Conservation (phyloP, 2,329 filamentous ascomycete genomes). For the Aspergillus tubingensis region DNA sequence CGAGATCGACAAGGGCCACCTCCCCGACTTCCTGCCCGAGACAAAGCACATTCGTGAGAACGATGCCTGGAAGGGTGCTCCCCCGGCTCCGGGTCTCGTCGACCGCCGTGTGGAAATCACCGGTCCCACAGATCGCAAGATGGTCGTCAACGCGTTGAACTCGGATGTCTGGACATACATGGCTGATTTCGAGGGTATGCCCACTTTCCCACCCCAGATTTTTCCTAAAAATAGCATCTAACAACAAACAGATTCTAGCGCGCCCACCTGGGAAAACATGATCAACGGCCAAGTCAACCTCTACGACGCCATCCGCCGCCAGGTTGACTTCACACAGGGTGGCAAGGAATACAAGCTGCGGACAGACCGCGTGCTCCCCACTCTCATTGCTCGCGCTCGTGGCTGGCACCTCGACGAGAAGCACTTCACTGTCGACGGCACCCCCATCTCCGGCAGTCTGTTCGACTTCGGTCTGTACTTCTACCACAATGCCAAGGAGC, state of each 20-base stretch:
- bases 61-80: constrained; percentile 87
- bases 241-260: constrained; percentile 69
- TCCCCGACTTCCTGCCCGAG: constrained; percentile 94
- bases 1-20: constrained; percentile 84
- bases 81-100: constrained; percentile 86
- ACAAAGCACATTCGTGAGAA: constrained; percentile 94
- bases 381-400: constrained; percentile 88
- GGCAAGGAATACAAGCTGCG: constrained; percentile 97
- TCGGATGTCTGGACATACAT: constrained; percentile 98
- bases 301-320: constrained; percentile 89
- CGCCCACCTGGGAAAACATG: constrained; percentile 99
- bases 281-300: constrained; percentile 97
- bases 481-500: constrained; percentile 94
- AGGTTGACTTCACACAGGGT: constrained; percentile 95
- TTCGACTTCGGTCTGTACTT: constrained; percentile 99
- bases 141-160: constrained; percentile 97
- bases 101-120: constrained; percentile 97
- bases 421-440: constrained; percentile 92
- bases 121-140: constrained; percentile 95
- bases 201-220: not conserved
- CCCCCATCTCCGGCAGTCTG: constrained; percentile 86
- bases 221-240: not conserved
- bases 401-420: constrained; percentile 99
- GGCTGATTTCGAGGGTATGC: constrained; percentile 94
- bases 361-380: constrained; percentile 82